These are phyloP conservation scores for Sporothrix phasma DNA, from an alignment of 2,329 filamentous ascomycete species.

Conservation along the genomic window DNA sequence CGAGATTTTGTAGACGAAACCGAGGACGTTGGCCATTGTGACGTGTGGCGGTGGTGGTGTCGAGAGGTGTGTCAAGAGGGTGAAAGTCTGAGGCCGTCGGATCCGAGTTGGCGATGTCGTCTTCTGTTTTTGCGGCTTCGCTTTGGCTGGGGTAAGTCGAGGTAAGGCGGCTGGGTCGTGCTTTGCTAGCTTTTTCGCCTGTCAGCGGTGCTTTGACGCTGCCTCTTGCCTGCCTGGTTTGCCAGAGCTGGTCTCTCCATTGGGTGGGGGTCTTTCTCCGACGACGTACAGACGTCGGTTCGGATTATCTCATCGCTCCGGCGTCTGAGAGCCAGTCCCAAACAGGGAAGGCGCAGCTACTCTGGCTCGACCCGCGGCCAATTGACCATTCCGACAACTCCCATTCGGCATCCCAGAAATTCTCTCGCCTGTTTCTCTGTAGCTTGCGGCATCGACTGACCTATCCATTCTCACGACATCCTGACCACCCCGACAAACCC, in stretches of 20 bases:
- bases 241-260: background rate
- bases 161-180: background rate
- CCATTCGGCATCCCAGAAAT: conserved; percentile 20
- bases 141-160: background rate
- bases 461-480: background rate
- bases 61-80: background rate
- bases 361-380: conserved; percentile 3
- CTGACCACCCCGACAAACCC: background rate
- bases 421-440: conserved; percentile 17
- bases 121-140: conserved; percentile 5
- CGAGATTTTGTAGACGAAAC: conserved; percentile 55
- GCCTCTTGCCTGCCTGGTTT: conserved; percentile 1
- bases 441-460: conserved; percentile 8
- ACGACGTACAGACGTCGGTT: background rate
- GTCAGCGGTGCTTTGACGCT: conserved; percentile 2
- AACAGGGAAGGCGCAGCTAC: background rate
- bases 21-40: conserved; percentile 48
- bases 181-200: background rate
- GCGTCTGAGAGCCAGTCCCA: background rate
- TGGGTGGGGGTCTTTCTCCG: background rate
- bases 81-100: background rate
- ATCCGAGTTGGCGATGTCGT: background rate
- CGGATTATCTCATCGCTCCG: conserved; percentile 14
- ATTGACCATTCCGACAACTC: conserved; percentile 22
- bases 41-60: background rate